Evolutionary conservation across 2,329 filamentous ascomycete species (phyloP), one percentile per base, ranked within the genome.

Genomic region (Huntiella moniliformis): DNA sequence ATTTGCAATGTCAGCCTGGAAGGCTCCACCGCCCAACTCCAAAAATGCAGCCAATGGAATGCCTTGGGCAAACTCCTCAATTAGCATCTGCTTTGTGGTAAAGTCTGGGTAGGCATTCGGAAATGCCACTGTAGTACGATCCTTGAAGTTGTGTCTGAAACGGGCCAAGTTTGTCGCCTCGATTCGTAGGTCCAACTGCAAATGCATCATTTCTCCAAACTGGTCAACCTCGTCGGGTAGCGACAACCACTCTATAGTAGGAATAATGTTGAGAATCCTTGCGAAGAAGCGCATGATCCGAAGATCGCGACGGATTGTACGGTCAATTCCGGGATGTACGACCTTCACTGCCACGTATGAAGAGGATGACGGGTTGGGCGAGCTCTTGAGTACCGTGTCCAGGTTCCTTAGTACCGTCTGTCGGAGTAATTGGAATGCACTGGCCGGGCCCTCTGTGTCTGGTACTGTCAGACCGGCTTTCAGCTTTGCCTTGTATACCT

Each of bases 151-250:
- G 55, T 80, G 79, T 44, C 91, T 78, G 67, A 98, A 96, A 11
- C 79, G 76, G 16, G 79, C 77, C 3, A 98, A 67, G 55, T 98
- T 98, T 34, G 87, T 81, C 1, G 86, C 81, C 61, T 98, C 91
- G 50, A 96, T 96, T 44, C 91, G 80, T 33, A 98, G 70, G 61
- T 98, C 91, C 2, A 98, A 69, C 59, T 98, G 91, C n/a, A 96
- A 67, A 55, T 80, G 80, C 91, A 98, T 98, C 91, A 98, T 98
- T 58, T 92, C 82, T 17, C 87, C 88, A 57, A 98, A 98, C 56
- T 96, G 86, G 11, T 70, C 64, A 3, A 96, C 91, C 59, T 98
- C 91, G 54, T 95, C 88, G 0, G 91, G 91, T 6, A 98, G 74
- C 0, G 88, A 95, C 4, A 98, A 70, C 91, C 91, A 98, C 61